Percentiles rank a stretch among this genome's conserved stretches.
These are phyloP conservation scores for Lupinus albus DNA, from an alignment of 306 rosid genomes.

Conservation along the genomic window DNA sequence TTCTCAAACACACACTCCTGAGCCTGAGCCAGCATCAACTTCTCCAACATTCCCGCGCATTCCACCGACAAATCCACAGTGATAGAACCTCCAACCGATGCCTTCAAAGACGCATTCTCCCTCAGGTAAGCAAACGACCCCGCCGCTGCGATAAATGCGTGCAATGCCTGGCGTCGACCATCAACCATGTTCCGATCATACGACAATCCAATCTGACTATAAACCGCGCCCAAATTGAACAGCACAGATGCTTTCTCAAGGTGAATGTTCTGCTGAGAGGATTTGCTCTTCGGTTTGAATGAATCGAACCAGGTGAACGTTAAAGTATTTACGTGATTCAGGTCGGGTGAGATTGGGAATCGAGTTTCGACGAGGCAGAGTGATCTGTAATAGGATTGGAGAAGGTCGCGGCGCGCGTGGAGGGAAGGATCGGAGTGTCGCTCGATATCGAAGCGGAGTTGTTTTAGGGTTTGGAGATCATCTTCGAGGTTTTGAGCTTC, in stretches of 20 bases:
- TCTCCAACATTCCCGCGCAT: conserved; percentile 93
- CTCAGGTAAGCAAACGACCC: conserved; percentile 76
- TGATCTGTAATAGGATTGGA: conserved; percentile 70
- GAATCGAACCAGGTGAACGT: conserved; percentile 90
- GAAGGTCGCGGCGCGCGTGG: conserved; percentile 83
- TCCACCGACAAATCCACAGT: conserved; percentile 83
- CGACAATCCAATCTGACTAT: conserved; percentile 85
- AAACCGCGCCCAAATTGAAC: conserved; percentile 86
- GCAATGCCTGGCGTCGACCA: conserved; percentile 78
- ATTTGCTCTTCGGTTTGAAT: conserved; percentile 79
- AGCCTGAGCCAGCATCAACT: conserved; percentile 95
- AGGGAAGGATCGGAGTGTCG: conserved; percentile 87
- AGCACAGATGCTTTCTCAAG: conserved; percentile 86
- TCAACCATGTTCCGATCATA: conserved; percentile 82
- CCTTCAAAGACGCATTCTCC: conserved; percentile 86
- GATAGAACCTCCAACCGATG: conserved; percentile 73
- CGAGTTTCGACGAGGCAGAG: conserved; percentile 95
- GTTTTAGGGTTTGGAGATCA: conserved; percentile 90
- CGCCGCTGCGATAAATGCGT: conserved; percentile 81
- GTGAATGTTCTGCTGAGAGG: conserved; percentile 94
- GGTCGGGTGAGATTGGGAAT: conserved; percentile 88
- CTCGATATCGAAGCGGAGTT: conserved; percentile 78
- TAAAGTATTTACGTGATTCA: conserved; percentile 73
- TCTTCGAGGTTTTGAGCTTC: conserved; percentile 93
- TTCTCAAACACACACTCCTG: conserved; percentile 97